These are phyloP conservation scores for Acacia acuminata DNA, from an alignment of 306 rosid genomes.

Conservation along the genomic window DNA sequence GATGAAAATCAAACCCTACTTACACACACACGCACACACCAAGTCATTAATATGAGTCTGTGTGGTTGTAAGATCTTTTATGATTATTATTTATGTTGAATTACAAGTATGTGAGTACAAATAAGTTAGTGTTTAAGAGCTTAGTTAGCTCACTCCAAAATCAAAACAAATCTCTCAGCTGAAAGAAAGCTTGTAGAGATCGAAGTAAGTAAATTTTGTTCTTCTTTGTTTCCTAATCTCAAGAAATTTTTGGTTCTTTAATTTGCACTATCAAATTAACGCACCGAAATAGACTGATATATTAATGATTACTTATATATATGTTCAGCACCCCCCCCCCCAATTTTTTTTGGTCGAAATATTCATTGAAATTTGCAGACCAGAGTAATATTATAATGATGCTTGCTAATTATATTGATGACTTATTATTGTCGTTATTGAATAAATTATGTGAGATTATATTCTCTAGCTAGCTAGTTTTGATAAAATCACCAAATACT, in stretches of 20 bases:
- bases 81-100: not conserved
- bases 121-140: not conserved
- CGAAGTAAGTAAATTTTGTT: not conserved
- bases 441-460: too few relatives aligned
- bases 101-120: not conserved
- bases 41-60: not conserved
- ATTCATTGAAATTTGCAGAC: not conserved
- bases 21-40: too few relatives aligned
- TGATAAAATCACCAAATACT: not conserved
- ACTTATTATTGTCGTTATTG: not conserved
- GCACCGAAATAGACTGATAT: not conserved
- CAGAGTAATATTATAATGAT: not conserved
- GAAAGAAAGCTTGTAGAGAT: not conserved
- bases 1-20: not conserved
- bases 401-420: not conserved
- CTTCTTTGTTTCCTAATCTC: not conserved
- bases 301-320: too few relatives aligned
- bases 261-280: not conserved
- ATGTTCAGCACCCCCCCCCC: too few relatives aligned
- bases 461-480: not conserved
- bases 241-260: not conserved
- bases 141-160: not conserved
- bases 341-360: not conserved
- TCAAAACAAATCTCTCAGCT: not conserved
- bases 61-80: not conserved